phyloP scores from a whole-genome alignment of 805 yeast species.

The Suhomyces sp. region DNA sequence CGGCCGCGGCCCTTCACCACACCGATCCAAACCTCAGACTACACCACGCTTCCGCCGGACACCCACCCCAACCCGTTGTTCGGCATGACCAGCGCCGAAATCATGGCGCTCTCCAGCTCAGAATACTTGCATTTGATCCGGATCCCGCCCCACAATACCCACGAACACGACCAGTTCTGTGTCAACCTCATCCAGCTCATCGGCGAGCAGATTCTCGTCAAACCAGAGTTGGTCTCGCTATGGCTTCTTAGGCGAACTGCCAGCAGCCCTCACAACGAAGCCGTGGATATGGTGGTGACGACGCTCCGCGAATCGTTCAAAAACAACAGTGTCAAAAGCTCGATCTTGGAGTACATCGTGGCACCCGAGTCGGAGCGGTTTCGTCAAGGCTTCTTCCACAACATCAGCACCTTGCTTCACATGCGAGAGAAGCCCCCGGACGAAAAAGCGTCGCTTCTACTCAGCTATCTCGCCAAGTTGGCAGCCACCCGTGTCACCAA shows the following conservation, averaged over 20 bases:
- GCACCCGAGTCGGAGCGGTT: constrained; percentile 19
- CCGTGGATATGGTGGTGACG: constrained; percentile 9
- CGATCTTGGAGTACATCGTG: constrained; percentile 26
- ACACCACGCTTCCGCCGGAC: constrained; percentile 14
- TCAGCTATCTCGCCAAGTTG: constrained; percentile 26
- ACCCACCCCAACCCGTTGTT: constrained; percentile 36
- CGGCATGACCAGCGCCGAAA: constrained; percentile 23
- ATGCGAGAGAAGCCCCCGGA: constrained; percentile 9
- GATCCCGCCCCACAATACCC: constrained; percentile 20
- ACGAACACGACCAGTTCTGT: constrained; percentile 30
- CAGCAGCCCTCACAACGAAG: neutral
- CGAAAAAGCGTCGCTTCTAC: constrained; percentile 16
- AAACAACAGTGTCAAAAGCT: constrained; percentile 20
- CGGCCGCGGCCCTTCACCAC: constrained; percentile 16
- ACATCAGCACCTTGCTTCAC: constrained; percentile 13
- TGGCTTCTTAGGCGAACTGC: neutral
- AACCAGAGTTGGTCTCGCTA: constrained; percentile 21
- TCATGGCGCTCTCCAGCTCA: constrained; percentile 17
- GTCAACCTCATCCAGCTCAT: constrained; percentile 26
- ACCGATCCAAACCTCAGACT: neutral
- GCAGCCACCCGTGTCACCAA: constrained; percentile 23
- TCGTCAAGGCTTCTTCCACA: constrained; percentile 15
- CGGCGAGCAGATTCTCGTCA: constrained; percentile 25
- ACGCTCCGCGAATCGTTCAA: constrained; percentile 16
- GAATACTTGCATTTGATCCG: constrained; percentile 26